Evolutionary conservation across 140 eudicot species (phyloP).

Genomic region (Ambrosia hybrid): DNA sequence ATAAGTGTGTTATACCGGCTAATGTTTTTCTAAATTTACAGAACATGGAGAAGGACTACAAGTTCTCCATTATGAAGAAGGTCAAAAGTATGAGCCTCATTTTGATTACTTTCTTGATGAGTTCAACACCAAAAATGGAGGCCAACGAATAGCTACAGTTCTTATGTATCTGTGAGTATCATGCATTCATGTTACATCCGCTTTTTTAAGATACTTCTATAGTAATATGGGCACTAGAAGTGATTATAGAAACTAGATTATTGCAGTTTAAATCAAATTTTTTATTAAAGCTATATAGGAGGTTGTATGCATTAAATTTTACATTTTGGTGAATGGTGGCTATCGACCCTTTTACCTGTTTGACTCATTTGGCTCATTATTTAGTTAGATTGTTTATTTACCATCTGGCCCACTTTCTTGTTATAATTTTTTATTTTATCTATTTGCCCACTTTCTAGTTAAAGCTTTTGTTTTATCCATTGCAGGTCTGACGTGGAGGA

Average conservation of each 20-base stretch:
- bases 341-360: neutral
- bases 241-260: neutral
- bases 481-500: slow-evolving; percentile 97
- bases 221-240: neutral
- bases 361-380: neutral
- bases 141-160: slow-evolving; percentile 94
- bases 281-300: neutral
- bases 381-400: neutral
- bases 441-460: neutral
- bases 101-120: slow-evolving; percentile 92
- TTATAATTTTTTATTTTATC: neutral
- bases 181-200: neutral
- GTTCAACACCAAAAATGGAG: slow-evolving; percentile 90
- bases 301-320: neutral
- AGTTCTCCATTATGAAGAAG: slow-evolving; percentile 91
- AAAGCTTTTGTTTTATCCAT: neutral
- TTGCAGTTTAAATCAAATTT: neutral
- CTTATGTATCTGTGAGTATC: slow-evolving; percentile 92
- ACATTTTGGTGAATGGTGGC: neutral
- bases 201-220: slow-evolving; percentile 1
- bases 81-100: slow-evolving; percentile 97
- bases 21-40: slow-evolving; percentile 33
- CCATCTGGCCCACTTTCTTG: neutral
- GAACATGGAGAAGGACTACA: slow-evolving; percentile 99
- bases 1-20: slow-evolving; percentile 15